Evolutionary conservation across 2,329 filamentous ascomycete species (phyloP).

Genomic region (Trichoderma aggressivum): DNA sequence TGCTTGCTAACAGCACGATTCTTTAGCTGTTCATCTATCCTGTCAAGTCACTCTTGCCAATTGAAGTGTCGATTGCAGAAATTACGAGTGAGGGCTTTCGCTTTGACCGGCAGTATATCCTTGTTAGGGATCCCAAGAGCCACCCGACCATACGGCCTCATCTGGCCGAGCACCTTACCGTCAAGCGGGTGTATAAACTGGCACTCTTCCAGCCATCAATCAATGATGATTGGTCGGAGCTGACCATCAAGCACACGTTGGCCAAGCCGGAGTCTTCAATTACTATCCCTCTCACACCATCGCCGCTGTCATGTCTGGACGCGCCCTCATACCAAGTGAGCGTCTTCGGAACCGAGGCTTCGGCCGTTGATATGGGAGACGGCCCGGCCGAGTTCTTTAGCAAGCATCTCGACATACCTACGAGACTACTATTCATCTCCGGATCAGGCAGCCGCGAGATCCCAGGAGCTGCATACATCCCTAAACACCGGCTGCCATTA

Average conservation of each 20-base stretch:
- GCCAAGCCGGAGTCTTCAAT: constrained; percentile 19
- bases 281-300: constrained; percentile 22
- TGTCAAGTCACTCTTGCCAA: constrained; percentile 23
- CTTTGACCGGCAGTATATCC: constrained; percentile 23
- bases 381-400: constrained; percentile 21
- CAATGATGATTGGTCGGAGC: constrained; percentile 22
- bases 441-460: constrained; percentile 21
- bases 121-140: constrained; percentile 19
- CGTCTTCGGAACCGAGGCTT: constrained; percentile 23
- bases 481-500: constrained; percentile 17
- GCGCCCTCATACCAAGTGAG: constrained; percentile 21
- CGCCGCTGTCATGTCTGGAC: constrained; percentile 19
- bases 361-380: constrained; percentile 23
- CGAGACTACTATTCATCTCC: constrained; percentile 20
- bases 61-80: constrained; percentile 22
- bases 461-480: constrained; percentile 20
- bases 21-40: constrained; percentile 24
- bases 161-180: constrained; percentile 22
- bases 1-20: background rate
- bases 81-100: constrained; percentile 23
- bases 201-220: constrained; percentile 23
- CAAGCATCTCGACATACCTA: constrained; percentile 22
- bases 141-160: constrained; percentile 7
- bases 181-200: constrained; percentile 21
- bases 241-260: constrained; percentile 20